Conservation (phyloP, 2,329 filamentous ascomycete genomes). For the Sarocladiaceae sp. region DNA sequence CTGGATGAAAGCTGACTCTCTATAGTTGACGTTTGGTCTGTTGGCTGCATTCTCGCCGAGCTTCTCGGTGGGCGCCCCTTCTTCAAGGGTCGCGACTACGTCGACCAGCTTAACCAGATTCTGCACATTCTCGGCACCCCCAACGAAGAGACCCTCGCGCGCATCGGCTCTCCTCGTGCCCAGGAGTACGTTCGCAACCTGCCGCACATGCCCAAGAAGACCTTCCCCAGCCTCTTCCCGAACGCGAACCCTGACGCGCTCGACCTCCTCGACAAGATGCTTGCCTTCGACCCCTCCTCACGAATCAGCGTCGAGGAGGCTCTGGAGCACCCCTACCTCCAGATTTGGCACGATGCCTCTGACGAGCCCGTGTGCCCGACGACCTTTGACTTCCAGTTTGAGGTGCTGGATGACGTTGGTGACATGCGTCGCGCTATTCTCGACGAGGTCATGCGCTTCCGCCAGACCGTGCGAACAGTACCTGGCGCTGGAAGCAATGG, state of each 20-base stretch:
- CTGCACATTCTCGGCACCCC: slow-evolving; percentile 95
- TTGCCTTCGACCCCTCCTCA: slow-evolving; percentile 90
- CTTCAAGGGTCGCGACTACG: slow-evolving; percentile 98
- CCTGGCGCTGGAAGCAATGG: slow-evolving; percentile 30
- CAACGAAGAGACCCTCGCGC: slow-evolving; percentile 86
- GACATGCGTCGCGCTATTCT: slow-evolving; percentile 97
- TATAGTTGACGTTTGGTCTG: slow-evolving; percentile 96
- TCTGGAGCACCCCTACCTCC: slow-evolving; percentile 90
- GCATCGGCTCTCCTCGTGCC: slow-evolving; percentile 90
- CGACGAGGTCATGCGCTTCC: slow-evolving; percentile 87
- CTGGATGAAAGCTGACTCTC: slow-evolving; percentile 5
- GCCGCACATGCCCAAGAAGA: slow-evolving; percentile 88
- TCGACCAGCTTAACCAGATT: slow-evolving; percentile 99
- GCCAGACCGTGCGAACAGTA: slow-evolving; percentile 51
- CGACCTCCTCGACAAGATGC: slow-evolving; percentile 92
- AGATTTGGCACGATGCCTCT: slow-evolving; percentile 97
- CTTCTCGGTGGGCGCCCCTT: slow-evolving; percentile 93
- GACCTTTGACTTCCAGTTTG: slow-evolving; percentile 97
- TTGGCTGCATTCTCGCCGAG: slow-evolving; percentile 95
- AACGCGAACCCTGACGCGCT: slow-evolving; percentile 94
- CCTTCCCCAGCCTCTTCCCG: slow-evolving; percentile 83
- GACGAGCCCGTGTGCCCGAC: slow-evolving; percentile 92
- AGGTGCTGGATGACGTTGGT: slow-evolving; percentile 88
- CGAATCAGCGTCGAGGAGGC: slow-evolving; percentile 93
- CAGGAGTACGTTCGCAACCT: slow-evolving; percentile 98